Percentiles rank a stretch among this genome's conserved stretches.
Evolutionary conservation across 106 monocot genomes (phyloP).

Genomic region (Allium cepa): DNA sequence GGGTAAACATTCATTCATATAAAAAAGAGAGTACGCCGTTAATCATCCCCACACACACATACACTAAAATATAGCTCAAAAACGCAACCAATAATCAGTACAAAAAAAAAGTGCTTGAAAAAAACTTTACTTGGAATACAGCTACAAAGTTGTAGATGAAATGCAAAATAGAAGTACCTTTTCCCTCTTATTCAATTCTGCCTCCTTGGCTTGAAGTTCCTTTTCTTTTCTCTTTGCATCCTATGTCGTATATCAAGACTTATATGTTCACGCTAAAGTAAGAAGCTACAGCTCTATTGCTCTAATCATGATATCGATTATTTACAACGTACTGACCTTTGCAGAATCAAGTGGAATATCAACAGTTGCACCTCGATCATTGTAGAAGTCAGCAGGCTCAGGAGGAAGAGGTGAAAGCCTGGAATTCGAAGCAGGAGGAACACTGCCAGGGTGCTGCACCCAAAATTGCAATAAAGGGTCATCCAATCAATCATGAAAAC

Average conservation of each 20-base stretch:
- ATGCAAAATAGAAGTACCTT: constrained; percentile 24
- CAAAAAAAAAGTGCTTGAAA: background rate
- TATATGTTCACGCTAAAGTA: background rate
- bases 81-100: background rate
- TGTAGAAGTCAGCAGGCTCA: constrained; percentile 93
- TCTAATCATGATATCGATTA: too few relatives aligned
- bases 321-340: constrained; percentile 29
- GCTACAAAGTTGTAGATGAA: background rate
- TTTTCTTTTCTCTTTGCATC: constrained; percentile 68
- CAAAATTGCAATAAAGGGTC: too few relatives aligned
- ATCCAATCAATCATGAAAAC: too few relatives aligned
- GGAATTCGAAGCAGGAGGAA: constrained; percentile 76
- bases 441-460: constrained; percentile 58
- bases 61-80: too few relatives aligned
- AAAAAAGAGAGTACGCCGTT: background rate
- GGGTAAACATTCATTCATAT: too few relatives aligned
- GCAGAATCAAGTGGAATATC: constrained; percentile 82
- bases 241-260: constrained; percentile 13
- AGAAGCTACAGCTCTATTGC: background rate
- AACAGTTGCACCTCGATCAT: constrained; percentile 55
- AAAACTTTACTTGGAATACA: background rate
- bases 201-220: constrained; percentile 78
- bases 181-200: constrained; percentile 79
- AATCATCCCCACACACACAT: too few relatives aligned
- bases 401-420: constrained; percentile 93